A percentile compares a stretch with the other conserved stretches of the same genome.
phyloP scores from a whole-genome alignment of 2,329 filamentous ascomycete species.

The Aspergillus fumigatus region DNA sequence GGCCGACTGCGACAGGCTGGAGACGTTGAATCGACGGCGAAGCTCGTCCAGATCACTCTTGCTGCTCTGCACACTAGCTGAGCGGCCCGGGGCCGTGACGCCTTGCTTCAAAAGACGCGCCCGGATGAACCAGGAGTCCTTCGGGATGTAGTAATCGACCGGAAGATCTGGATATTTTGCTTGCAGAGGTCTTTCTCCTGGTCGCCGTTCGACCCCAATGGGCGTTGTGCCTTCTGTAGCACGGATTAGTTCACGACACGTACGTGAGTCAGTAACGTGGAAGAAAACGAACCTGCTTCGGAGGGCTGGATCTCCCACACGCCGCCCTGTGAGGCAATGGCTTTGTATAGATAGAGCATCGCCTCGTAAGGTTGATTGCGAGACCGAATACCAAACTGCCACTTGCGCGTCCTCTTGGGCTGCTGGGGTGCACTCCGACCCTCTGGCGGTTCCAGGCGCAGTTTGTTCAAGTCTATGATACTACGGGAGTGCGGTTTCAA shows the following conservation, averaged over 20 bases:
- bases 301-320: constrained; percentile 66
- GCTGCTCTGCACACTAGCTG: constrained; percentile 37
- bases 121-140: constrained; percentile 91
- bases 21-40: constrained; percentile 36
- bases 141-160: constrained; percentile 74
- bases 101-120: constrained; percentile 83
- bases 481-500: constrained; percentile 81
- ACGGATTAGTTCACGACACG: constrained; percentile 1
- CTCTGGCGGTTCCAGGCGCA: constrained; percentile 55
- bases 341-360: constrained; percentile 91
- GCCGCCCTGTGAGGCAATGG: constrained; percentile 79
- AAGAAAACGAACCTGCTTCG: constrained; percentile 31
- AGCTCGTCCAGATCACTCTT: constrained; percentile 40
- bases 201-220: constrained; percentile 34
- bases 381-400: constrained; percentile 97
- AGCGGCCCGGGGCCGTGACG: constrained; percentile 52
- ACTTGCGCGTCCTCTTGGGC: constrained; percentile 70
- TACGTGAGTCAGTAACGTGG: neutral
- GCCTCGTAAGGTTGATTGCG: constrained; percentile 93
- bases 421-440: constrained; percentile 40
- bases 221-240: constrained; percentile 27
- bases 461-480: constrained; percentile 60
- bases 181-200: constrained; percentile 37
- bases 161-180: constrained; percentile 41
- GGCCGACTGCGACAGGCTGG: constrained; percentile 27